Base-by-base conservation (phyloP, 495 filamentous ascomycete species). In the Corynascus novoguineensis region DNA sequence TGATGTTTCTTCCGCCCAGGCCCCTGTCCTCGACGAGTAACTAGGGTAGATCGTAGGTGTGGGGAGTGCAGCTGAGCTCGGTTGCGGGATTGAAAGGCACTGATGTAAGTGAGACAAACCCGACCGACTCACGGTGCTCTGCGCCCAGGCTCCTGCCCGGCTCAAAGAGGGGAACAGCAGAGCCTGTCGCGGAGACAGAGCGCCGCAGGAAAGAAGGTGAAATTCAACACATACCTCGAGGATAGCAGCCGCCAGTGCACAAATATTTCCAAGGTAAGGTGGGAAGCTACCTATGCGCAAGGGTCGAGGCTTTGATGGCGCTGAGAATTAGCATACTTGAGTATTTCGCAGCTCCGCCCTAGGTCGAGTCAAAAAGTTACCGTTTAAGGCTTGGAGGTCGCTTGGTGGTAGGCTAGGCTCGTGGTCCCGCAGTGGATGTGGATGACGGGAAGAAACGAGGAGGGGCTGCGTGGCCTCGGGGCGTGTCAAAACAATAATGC, bases 71-170 rank as follows among this genome's bases (percentile, higher is more conserved):
- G 28, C 4, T 14, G 31, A 24, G 34, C 22, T 52, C 34, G 50
- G 50, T 42, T 42, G 50, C 22, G 7, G 37, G 10, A 22, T 19
- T 12, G 15, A 24, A 31, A 17, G 31, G 10, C 45, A 53, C 19
- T 34, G 52, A 54, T 54, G 40, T 46, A 54, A 54, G 52, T 53
- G 37, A 24, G 37, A 29, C 5, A 32, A 24, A 44, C 34, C 25
- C 12, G 24, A 34, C n/a, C n/a, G n/a, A 24, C 37, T 17, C 37
- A 19, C 37, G 37, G 22, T 40, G 24, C 25, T 29, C 22, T 53
- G 35, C 19, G 21, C 5, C 25, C 15, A 29, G 48, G 17, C n/a
- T 44, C 4, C 10, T 42, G 38, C 12, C n/a, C 8, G 25, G 27
- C 17, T 41, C 37, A 41, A 32, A 29, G 25, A 17, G 27, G 42